A percentile compares a stretch with the other conserved stretches of the same genome.
phyloP scores from a whole-genome alignment of 345 rosid species.

The Murraya paniculata region DNA sequence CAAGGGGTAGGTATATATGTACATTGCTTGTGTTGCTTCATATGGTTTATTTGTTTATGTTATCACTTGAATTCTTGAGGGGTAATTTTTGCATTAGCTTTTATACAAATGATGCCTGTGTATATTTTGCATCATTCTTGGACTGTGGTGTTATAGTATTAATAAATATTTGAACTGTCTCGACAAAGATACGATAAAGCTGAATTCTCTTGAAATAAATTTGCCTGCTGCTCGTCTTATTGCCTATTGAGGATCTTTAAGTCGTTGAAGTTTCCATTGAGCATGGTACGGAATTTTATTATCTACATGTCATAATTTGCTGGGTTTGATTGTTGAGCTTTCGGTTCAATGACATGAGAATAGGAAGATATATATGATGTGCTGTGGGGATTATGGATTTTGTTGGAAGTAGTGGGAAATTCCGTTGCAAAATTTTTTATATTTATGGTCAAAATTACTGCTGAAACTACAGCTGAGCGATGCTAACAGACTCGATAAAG shows the following conservation, averaged over 20 bases:
- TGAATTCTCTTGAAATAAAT: neutral
- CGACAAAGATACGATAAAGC: neutral
- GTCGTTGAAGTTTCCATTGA: neutral
- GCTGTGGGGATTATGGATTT: neutral
- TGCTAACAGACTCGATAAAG: neutral
- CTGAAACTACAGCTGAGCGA: neutral
- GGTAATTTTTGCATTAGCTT: neutral
- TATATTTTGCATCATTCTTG: neutral
- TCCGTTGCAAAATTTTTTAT: neutral
- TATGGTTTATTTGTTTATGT: neutral
- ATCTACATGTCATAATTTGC: neutral
- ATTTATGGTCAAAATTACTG: neutral
- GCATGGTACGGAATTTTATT: neutral
- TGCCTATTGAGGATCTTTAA: neutral
- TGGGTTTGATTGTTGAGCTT: neutral
- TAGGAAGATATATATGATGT: neutral
- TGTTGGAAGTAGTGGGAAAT: neutral
- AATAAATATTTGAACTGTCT: neutral
- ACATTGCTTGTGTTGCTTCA: neutral
- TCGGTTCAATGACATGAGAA: neutral
- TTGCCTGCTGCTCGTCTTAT: neutral
- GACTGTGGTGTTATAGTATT: neutral
- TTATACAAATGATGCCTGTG: neutral
- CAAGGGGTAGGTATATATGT: conserved; percentile 45
- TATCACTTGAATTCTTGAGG: neutral